Evolutionary conservation across 371 early-diverging fungal genomes (phyloP).

Genomic region (Apophysomyces variabilis): DNA sequence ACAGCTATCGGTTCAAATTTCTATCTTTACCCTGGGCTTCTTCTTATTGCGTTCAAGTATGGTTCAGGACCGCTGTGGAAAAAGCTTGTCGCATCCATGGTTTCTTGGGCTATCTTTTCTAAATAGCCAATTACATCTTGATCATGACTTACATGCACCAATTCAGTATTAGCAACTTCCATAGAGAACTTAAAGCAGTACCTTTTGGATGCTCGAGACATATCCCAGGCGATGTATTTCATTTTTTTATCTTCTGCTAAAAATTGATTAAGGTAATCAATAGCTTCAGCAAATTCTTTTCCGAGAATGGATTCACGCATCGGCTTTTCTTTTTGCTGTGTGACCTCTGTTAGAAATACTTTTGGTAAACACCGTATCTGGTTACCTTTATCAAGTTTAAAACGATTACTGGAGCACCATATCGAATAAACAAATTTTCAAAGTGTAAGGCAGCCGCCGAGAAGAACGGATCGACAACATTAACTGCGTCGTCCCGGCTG

Average conservation of each 20-base stretch:
- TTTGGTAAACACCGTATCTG: neutral
- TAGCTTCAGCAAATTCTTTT: constrained; percentile 82
- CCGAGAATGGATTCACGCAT: constrained; percentile 87
- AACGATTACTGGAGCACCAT: constrained; percentile 89
- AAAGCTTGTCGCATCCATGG: constrained; percentile 85
- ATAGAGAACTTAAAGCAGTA: constrained; percentile 22
- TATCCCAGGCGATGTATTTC: constrained; percentile 95
- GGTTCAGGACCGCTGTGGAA: constrained; percentile 90
- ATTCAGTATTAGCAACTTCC: neutral
- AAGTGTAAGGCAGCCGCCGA: constrained; percentile 92
- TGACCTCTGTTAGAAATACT: neutral
- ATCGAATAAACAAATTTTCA: constrained; percentile 85
- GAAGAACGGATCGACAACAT: constrained; percentile 91
- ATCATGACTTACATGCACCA: constrained; percentile 54
- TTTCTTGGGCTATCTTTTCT: constrained; percentile 88
- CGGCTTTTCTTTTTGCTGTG: constrained; percentile 82
- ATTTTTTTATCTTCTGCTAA: constrained; percentile 82
- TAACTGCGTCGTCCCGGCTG: constrained; percentile 51
- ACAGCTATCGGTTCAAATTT: neutral
- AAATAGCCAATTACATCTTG: constrained; percentile 90
- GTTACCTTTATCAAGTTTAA: constrained; percentile 89
- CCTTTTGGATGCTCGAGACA: constrained; percentile 95
- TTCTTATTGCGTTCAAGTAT: constrained; percentile 55
- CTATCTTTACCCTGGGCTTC: neutral
- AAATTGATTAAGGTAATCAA: constrained; percentile 89